Conservation (phyloP, 2,329 filamentous ascomycete genomes). For the Trichoderma simmonsii region DNA sequence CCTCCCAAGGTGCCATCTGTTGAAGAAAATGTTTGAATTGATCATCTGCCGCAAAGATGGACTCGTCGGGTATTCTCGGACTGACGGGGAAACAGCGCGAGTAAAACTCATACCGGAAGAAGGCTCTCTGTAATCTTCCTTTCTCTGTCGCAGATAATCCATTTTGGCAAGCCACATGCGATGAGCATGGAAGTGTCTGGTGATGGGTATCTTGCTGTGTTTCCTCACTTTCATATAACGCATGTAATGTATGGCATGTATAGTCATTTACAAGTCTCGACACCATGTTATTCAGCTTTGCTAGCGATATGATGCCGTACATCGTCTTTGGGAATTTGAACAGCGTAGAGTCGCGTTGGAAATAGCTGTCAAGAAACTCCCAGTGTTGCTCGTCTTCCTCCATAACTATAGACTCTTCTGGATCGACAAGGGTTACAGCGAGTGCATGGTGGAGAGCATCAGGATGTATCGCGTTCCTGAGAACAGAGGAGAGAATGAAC, state of each 20-base stretch:
- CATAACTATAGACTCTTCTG: not conserved
- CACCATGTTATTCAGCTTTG: not conserved
- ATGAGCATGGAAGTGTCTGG: not conserved
- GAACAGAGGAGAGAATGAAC: not conserved
- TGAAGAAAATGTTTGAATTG: not conserved
- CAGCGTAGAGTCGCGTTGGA: not conserved
- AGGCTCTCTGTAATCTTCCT: not conserved
- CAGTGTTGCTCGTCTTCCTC: not conserved
- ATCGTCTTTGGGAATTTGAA: not conserved
- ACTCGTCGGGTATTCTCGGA: not conserved
- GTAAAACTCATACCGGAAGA: not conserved
- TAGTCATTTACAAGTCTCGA: not conserved
- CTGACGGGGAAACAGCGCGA: not conserved
- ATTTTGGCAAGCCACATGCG: not conserved
- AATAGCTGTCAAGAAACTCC: not conserved
- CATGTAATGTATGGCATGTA: not conserved
- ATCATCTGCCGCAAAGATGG: not conserved
- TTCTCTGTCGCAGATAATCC: not conserved
- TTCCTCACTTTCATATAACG: not conserved
- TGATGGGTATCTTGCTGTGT: not conserved
- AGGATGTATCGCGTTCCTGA: not conserved
- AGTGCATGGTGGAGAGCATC: not conserved
- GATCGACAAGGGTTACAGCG: not conserved
- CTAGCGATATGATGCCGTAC: not conserved
- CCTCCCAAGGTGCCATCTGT: not conserved